These are phyloP conservation scores for Hyaloscypha finlandica DNA, from an alignment of 495 filamentous ascomycete species.

Conservation along the genomic window DNA sequence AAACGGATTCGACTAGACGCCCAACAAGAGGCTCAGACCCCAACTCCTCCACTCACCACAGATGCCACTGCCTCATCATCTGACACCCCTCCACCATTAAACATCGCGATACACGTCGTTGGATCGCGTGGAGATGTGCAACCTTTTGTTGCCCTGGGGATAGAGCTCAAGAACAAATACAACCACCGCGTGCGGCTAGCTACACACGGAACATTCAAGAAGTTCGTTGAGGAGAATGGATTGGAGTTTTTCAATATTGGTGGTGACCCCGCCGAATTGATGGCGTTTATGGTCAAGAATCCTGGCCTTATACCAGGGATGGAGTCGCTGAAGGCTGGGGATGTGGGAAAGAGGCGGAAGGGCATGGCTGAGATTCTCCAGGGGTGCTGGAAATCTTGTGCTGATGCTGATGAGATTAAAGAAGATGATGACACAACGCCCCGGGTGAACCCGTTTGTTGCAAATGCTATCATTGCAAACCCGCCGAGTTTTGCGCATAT, in stretches of 20 bases:
- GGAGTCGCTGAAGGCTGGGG: conserved; percentile 62
- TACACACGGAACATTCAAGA: conserved; percentile 61
- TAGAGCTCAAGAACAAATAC: conserved; percentile 46
- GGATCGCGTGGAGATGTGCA: conserved; percentile 65
- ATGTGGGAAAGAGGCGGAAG: conserved; percentile 58
- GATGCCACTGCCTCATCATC: background rate
- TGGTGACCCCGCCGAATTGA: conserved; percentile 62
- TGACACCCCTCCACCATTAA: conserved; percentile 36
- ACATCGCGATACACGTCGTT: conserved; percentile 66
- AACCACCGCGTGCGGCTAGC: conserved; percentile 64
- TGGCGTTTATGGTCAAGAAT: conserved; percentile 81
- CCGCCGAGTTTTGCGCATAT: conserved; percentile 68
- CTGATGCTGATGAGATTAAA: conserved; percentile 52
- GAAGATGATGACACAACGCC: conserved; percentile 52
- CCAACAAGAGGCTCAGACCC: conserved; percentile 48
- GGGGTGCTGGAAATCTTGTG: conserved; percentile 62
- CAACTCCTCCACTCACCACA: background rate
- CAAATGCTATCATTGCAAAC: conserved; percentile 70
- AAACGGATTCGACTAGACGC: conserved; percentile 57
- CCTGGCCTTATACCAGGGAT: conserved; percentile 68
- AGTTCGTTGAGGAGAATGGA: conserved; percentile 54
- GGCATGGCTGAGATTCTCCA: conserved; percentile 61
- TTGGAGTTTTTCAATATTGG: conserved; percentile 66
- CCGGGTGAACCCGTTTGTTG: conserved; percentile 54
- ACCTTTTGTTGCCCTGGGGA: conserved; percentile 59